Evolutionary conservation across 176 grass and related monocot species (phyloP), one percentile per base, ranked within the genome.

Genomic region (Avena sativa): DNA sequence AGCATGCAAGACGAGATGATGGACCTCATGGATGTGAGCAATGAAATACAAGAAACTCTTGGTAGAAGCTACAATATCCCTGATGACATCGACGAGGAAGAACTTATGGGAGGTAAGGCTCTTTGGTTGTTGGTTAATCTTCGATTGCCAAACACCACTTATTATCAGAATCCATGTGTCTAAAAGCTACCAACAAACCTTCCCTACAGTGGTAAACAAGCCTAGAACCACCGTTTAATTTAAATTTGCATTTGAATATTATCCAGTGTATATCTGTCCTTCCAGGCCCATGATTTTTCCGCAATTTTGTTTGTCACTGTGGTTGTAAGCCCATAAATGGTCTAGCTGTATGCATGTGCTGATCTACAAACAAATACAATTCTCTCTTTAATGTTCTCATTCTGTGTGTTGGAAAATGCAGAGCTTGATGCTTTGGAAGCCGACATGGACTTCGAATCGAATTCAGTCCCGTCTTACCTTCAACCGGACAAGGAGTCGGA

Each of bases 1-100:
- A 98, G 94, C 85, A 96, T 98, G 97, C 97, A 96, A 98, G 97
- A 99, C 7, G 92, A 99, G 83, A 99, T 99, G 97, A 91, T 99
- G 92, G 97, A 99, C 89, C 86, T 99, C 81, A 96, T 98, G 93
- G 96, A 98, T 25, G 87, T 94, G 70, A 99, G 97, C 87, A 93
- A 72, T 67, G 97, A 99, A 85, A 99, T 99, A 77, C 97, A 99
- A 93, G 97, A 99, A 82, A 90, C 97, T 71, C 94, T 99, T 50
- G 97, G 97, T 38, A 92, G 94, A 87, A 91, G 90, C 83, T 99
- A 96, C 91, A 99, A 96, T 30, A 23, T 99, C 48, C 97, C 97
- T 61, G 97, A 99, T 88, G 94, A 96, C 20, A 99, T 99, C 20
- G 97, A 96, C 46, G 97, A 99, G 85, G 97, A 99, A 32, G 97